Evolutionary conservation across 176 grass and related monocot genomes (phyloP).

Genomic region (Eremochloa ophiuroides): DNA sequence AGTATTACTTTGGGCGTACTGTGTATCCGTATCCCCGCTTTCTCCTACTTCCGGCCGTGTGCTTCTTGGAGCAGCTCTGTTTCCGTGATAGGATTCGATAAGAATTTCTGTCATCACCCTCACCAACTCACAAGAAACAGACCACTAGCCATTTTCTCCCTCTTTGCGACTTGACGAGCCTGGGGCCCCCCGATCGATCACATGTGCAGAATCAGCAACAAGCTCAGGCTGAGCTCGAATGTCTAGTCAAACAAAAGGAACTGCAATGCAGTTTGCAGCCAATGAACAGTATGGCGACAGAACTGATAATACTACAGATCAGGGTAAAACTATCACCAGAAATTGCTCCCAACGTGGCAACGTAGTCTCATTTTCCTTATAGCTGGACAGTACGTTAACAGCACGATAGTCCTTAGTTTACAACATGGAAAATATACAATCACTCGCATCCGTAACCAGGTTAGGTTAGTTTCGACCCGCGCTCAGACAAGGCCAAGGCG

Average conservation of each 20-base stretch:
- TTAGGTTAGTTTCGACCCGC: constrained; percentile 7
- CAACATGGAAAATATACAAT: background rate
- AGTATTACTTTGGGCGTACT: no score
- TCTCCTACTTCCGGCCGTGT: no score
- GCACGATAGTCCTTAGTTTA: background rate
- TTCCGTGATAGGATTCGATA: background rate
- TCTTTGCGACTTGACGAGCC: background rate
- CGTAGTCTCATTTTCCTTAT: background rate
- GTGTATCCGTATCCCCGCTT: no score
- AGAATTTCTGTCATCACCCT: background rate
- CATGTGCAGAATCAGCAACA: background rate
- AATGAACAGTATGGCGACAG: background rate
- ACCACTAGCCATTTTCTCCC: background rate
- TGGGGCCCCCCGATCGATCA: background rate
- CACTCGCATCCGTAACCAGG: background rate
- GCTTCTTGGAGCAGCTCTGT: background rate
- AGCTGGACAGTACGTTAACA: background rate
- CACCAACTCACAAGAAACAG: background rate
- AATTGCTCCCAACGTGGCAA: background rate
- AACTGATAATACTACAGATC: background rate
- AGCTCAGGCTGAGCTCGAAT: background rate
- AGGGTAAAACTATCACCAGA: background rate
- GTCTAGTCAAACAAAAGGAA: background rate
- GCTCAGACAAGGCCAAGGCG: background rate
- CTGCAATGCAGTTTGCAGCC: background rate